Evolutionary conservation across 108 stramenopile genomes (phyloP).

Genomic region (Schizochytrium sp.): DNA sequence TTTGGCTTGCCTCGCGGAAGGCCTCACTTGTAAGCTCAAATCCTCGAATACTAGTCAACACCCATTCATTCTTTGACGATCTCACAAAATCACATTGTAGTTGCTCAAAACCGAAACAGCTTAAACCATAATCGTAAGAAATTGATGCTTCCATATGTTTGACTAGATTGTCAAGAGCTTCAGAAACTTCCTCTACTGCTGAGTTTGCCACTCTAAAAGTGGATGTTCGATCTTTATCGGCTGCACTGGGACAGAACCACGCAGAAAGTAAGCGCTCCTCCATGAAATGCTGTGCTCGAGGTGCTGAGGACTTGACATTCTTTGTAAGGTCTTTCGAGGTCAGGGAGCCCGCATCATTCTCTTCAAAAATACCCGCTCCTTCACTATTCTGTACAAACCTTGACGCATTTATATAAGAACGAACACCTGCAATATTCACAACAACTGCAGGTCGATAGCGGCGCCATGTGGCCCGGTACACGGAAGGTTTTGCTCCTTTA

Average conservation of each 20-base stretch:
- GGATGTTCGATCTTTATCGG: neutral
- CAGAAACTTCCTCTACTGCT: neutral
- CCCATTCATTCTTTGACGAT: conserved; percentile 10
- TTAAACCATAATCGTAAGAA: neutral
- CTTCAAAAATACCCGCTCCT: neutral
- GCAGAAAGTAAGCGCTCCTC: neutral
- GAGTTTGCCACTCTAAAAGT: neutral
- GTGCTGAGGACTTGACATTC: neutral
- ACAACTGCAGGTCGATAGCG: neutral
- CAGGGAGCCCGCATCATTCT: neutral
- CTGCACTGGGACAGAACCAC: conserved; percentile 37
- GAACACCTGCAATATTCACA: neutral
- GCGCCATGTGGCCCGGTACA: conserved; percentile 49
- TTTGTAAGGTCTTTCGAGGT: neutral
- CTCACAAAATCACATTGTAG: conserved; percentile 24
- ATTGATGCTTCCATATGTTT: conserved; percentile 11
- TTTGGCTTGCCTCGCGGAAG: neutral
- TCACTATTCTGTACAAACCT: neutral
- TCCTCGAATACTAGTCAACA: neutral
- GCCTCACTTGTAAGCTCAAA: conserved; percentile 45
- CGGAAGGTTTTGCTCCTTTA: conserved; percentile 21
- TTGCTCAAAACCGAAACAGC: conserved; percentile 27
- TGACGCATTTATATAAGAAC: neutral
- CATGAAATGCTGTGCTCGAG: conserved; percentile 31
- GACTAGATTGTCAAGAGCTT: neutral